Conservation (phyloP, 2,329 filamentous ascomycete genomes). For the Curvularia eragrostidis region DNA sequence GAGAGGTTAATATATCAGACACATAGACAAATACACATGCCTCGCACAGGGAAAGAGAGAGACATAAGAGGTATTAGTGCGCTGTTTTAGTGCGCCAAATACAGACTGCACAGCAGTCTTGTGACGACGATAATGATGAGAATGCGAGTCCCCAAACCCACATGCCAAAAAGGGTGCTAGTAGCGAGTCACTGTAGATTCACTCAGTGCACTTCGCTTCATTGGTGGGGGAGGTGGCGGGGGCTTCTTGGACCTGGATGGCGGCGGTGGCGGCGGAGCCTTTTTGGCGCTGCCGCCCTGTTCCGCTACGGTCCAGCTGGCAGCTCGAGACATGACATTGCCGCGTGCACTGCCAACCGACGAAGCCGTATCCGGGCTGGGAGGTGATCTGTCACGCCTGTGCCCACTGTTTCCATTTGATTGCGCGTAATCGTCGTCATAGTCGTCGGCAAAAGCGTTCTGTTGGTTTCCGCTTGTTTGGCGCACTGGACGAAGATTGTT, state of each 20-base stretch:
- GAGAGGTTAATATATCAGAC: neutral
- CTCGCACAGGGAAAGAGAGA: neutral
- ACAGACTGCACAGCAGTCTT: slow-evolving; percentile 31
- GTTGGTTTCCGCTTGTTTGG: slow-evolving; percentile 38
- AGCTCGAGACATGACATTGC: slow-evolving; percentile 58
- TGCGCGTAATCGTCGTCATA: slow-evolving; percentile 45
- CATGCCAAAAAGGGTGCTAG: slow-evolving; percentile 23
- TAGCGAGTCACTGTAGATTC: slow-evolving; percentile 47
- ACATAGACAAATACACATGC: neutral
- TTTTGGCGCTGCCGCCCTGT: slow-evolving; percentile 51
- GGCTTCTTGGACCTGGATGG: slow-evolving; percentile 71
- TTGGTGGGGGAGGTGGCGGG: slow-evolving; percentile 67
- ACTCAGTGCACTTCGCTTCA: slow-evolving; percentile 64
- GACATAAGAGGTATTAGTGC: neutral
- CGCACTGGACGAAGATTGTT: slow-evolving; percentile 55
- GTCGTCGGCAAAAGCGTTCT: slow-evolving; percentile 46
- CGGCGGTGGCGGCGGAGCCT: slow-evolving; percentile 63
- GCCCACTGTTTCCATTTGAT: slow-evolving; percentile 32
- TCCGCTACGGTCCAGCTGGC: slow-evolving; percentile 57
- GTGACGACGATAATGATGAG: neutral
- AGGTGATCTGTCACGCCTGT: slow-evolving; percentile 56
- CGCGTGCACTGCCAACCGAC: slow-evolving; percentile 47
- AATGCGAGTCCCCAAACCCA: neutral
- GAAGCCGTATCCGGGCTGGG: slow-evolving; percentile 59
- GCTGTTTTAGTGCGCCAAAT: neutral